Evolutionary conservation across 225 moss, liverwort and hornwort genomes (phyloP).

Genomic region (Lunularia cruciata): DNA sequence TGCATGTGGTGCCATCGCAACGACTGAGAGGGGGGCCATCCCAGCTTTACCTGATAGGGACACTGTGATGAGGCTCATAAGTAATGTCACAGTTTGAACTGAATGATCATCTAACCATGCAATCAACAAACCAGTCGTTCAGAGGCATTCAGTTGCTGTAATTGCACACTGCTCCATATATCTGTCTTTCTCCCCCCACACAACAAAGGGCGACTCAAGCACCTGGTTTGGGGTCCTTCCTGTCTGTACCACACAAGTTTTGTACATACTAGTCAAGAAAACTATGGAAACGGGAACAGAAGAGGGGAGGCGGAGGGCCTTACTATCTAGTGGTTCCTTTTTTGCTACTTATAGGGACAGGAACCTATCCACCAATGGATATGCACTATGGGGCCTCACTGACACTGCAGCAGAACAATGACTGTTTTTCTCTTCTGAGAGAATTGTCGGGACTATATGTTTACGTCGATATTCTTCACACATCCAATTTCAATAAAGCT

Average conservation of each 20-base stretch:
- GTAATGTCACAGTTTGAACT: slow-evolving; percentile 45
- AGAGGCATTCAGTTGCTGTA: slow-evolving; percentile 10
- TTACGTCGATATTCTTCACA: slow-evolving; percentile 5
- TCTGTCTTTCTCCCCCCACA: not conserved
- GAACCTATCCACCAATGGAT: slow-evolving; percentile 22
- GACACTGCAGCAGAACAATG: slow-evolving; percentile 24
- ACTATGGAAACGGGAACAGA: slow-evolving; percentile 10
- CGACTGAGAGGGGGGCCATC: slow-evolving; percentile 68
- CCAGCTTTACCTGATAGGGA: slow-evolving; percentile 57
- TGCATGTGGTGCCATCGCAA: slow-evolving; percentile 75
- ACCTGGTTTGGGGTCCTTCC: slow-evolving; percentile 4
- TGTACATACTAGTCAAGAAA: slow-evolving; percentile 32
- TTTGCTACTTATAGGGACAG: slow-evolving; percentile 20
- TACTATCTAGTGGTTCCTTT: slow-evolving; percentile 2
- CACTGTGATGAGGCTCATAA: slow-evolving; percentile 48
- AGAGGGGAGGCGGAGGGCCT: slow-evolving; percentile 11
- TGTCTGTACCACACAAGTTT: slow-evolving; percentile 27
- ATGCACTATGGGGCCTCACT: slow-evolving; percentile 24
- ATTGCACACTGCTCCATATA: slow-evolving; percentile 13
- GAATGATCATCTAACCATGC: slow-evolving; percentile 8
- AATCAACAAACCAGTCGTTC: slow-evolving; percentile 16
- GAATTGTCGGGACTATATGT: not conserved
- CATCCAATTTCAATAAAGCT: slow-evolving; percentile 26
- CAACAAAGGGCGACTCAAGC: too few relatives aligned
- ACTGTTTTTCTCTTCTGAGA: slow-evolving; percentile 16